Base-by-base conservation (phyloP, 1,284 basidiomycete genomes). In the Ustilago vetiveriae region DNA sequence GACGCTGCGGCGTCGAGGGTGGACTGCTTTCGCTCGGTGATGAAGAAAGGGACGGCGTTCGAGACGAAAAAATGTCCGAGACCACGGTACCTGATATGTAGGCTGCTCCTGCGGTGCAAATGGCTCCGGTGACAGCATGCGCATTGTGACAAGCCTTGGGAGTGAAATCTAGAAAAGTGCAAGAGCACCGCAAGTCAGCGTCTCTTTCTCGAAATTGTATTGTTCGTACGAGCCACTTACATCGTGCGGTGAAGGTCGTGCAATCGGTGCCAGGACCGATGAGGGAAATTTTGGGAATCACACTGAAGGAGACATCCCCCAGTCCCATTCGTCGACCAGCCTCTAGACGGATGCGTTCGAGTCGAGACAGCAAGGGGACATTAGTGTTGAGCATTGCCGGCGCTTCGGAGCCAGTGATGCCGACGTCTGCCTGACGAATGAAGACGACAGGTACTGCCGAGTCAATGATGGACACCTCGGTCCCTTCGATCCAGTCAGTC, bases 101-200 rank as follows among this genome's bases (percentile, higher is more conserved):
- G 8, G 40, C 40, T 2, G 40, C 40, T 17, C 26, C n/a, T 5
- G 40, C 40, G 1, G 40, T 41, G 26, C 40, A 41, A 8, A 41
- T 41, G 14, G 40, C 40, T 17, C 40, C 40, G 4, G 40, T 41
- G 26, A 41, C 40, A 17, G 40, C 40, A 29, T 41, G 40, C 19
- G 40, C 40, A 6, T 27, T 29, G 40, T 41, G 40, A 19, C 40
- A 41, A 21, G 26, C 3, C n/a, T 41, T 41, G 24, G 40, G 40
- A 5, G 40, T 41, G n/a, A 41, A 41, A 21, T 41, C 36, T 37
- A 6, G 4, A 35, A n/a, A 35, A n/a, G 4, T 4, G 10, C 29
- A 4, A 14, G 2, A n/a, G n/a, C n/a, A n/a, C n/a, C n/a, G n/a
- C 4, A 2, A 30, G 29, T 30, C 4, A 30, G 29, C 14, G 29